These are phyloP conservation scores for Royoungia palumana DNA, from an alignment of 768 basidiomycete species.

Conservation along the genomic window DNA sequence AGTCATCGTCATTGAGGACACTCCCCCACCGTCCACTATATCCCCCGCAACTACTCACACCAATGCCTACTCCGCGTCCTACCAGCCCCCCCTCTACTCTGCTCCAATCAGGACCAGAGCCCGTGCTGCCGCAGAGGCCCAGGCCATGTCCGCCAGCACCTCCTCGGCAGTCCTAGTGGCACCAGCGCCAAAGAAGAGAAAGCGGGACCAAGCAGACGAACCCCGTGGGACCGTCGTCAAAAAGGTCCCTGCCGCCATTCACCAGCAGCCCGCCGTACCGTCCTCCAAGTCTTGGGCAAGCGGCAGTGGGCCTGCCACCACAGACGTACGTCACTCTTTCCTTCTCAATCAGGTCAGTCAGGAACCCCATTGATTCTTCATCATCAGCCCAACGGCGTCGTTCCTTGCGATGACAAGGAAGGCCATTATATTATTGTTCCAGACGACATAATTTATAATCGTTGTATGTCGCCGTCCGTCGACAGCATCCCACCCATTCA, in stretches of 20 bases:
- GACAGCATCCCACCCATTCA: constrained; percentile 2
- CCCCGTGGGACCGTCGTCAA: constrained; percentile 63
- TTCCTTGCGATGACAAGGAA: constrained; percentile 94
- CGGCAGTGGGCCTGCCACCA: constrained; percentile 58
- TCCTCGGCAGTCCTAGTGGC: constrained; percentile 62
- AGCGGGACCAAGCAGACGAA: constrained; percentile 73
- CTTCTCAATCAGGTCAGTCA: constrained; percentile 9
- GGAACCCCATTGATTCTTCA: constrained; percentile 26
- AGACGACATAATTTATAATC: constrained; percentile 82
- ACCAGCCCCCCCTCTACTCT: constrained; percentile 72
- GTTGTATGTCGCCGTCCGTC: constrained; percentile 54
- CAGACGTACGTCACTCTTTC: constrained; percentile 55
- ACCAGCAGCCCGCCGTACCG: constrained; percentile 47
- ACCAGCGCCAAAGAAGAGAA: constrained; percentile 80
- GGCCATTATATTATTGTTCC: constrained; percentile 96
- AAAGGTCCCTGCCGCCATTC: constrained; percentile 52
- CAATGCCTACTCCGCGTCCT: constrained; percentile 70
- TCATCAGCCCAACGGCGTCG: constrained; percentile 58
- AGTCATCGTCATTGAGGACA: constrained; percentile 92
- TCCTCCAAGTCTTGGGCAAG: constrained; percentile 66
- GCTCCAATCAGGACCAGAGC: constrained; percentile 82
- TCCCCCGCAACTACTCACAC: constrained; percentile 72
- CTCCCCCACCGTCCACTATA: constrained; percentile 73
- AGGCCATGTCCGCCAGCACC: constrained; percentile 63
- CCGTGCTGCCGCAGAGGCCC: constrained; percentile 82